These are phyloP conservation scores for Postia placenta DNA, from an alignment of 768 basidiomycete genomes.

Conservation along the genomic window DNA sequence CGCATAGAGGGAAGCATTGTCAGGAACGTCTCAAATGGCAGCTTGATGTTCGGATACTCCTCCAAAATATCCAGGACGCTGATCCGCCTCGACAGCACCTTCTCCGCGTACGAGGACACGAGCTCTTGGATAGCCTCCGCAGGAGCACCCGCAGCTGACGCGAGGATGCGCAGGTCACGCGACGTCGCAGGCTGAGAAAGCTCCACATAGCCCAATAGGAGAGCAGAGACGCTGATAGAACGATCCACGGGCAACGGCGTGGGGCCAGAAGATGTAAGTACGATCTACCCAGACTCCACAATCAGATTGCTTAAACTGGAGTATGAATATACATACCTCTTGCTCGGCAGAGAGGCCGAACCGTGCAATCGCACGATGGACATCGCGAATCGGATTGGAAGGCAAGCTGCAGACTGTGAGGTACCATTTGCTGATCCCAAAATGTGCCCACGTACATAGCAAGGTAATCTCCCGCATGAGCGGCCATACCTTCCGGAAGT, in stretches of 20 bases:
- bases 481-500: conserved; percentile 32
- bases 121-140: conserved; percentile 25
- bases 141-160: conserved; percentile 19
- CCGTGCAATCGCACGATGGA: conserved; percentile 31
- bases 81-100: conserved; percentile 30
- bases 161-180: conserved; percentile 31
- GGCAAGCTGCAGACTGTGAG: conserved; percentile 27
- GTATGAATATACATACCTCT: conserved; percentile 20
- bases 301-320: background rate
- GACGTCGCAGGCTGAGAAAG: conserved; percentile 42
- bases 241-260: conserved; percentile 35
- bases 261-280: conserved; percentile 30
- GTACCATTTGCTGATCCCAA: background rate
- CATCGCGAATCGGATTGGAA: conserved; percentile 32
- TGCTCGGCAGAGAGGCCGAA: conserved; percentile 35
- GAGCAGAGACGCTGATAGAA: conserved; percentile 29
- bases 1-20: conserved; percentile 41
- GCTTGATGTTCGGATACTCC: conserved; percentile 27
- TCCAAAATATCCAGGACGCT: conserved; percentile 40
- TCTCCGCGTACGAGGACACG: conserved; percentile 24
- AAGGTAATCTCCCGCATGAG: conserved; percentile 42
- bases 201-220: conserved; percentile 42
- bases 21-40: conserved; percentile 33
- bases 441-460: conserved; percentile 29
- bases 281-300: conserved; percentile 22